These are phyloP conservation scores for Mycena indigotica DNA, from an alignment of 768 basidiomycete species.

Conservation along the genomic window DNA sequence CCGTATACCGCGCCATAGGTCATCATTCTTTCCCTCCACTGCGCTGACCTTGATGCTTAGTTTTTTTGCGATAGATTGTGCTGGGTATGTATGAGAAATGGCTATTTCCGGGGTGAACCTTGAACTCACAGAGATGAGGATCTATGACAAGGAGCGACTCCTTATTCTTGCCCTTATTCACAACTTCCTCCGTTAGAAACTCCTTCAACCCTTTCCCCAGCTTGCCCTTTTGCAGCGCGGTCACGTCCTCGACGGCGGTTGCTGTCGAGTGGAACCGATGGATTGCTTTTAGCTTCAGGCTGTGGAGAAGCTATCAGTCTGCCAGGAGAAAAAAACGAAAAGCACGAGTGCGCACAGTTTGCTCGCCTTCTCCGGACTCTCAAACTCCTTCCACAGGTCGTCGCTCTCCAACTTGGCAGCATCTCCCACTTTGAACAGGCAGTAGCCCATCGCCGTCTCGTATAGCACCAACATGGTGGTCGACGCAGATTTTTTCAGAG, in stretches of 20 bases:
- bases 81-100: constrained; percentile 40
- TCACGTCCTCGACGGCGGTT: constrained; percentile 94
- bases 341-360: constrained; percentile 67
- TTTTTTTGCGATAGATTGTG: constrained; percentile 88
- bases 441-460: constrained; percentile 95
- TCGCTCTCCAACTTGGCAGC: constrained; percentile 83
- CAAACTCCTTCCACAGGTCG: constrained; percentile 90
- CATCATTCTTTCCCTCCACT: constrained; percentile 57
- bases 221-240: constrained; percentile 90
- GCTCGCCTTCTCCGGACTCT: constrained; percentile 88
- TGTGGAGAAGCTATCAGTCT: constrained; percentile 31
- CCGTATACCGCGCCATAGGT: constrained; percentile 96
- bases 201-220: constrained; percentile 90
- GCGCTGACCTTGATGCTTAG: constrained; percentile 86
- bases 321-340: background rate
- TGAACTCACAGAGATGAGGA: constrained; percentile 76
- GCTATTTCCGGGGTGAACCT: background rate
- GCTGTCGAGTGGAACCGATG: constrained; percentile 98
- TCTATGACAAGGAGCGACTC: constrained; percentile 86
- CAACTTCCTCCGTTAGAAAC: constrained; percentile 83
- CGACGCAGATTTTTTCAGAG: constrained; percentile 16
- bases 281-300: constrained; percentile 90
- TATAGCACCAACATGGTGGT: constrained; percentile 92
- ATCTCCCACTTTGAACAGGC: constrained; percentile 94
- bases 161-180: constrained; percentile 89